These are phyloP conservation scores for Ziziphus jujuba DNA, from an alignment of 306 rosid genomes.

Conservation along the genomic window DNA sequence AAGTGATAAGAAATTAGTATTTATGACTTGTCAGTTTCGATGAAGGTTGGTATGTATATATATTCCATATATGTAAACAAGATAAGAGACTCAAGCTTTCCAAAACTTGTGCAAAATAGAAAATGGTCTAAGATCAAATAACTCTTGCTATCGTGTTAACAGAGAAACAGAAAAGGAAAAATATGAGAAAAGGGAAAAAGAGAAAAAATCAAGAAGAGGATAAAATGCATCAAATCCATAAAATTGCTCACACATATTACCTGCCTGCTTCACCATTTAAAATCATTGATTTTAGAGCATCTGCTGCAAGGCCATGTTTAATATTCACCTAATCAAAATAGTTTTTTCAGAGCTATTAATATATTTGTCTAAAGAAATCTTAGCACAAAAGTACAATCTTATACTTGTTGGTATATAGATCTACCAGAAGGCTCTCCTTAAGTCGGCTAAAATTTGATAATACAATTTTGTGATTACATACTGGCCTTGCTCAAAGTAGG, in stretches of 20 bases:
- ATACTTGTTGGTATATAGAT: background rate
- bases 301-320: conserved; percentile 76
- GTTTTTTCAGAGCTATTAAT: background rate
- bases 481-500: background rate
- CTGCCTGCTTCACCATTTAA: conserved; percentile 77
- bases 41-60: no score
- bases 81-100: no score
- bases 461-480: no score
- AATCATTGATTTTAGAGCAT: conserved; percentile 65
- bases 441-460: no score
- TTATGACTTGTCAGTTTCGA: no score
- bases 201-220: background rate
- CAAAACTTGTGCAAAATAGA: no score
- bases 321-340: conserved; percentile 59
- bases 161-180: no score
- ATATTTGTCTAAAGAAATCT: conserved; percentile 7
- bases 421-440: no score
- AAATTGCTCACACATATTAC: conserved; percentile 36
- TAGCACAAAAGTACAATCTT: conserved; percentile 5
- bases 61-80: no score
- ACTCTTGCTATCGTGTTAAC: no score
- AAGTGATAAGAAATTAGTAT: background rate
- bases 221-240: conserved; percentile 4
- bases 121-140: no score
- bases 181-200: background rate